Evolutionary conservation across 1,139 yeast genomes (phyloP).

Genomic region (Eremothecium sinecaudum): DNA sequence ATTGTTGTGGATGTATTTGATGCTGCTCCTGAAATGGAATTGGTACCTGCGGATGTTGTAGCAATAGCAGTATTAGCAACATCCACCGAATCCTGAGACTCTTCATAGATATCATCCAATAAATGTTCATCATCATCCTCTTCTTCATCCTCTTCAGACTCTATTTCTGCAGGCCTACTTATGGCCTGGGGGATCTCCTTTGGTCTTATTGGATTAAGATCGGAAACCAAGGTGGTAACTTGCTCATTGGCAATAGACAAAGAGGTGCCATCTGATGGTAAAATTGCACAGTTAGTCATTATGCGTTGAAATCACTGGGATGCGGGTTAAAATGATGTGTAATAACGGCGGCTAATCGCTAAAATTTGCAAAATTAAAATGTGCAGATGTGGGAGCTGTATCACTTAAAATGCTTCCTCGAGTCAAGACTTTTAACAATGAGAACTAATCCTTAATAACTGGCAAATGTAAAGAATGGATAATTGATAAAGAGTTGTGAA

Average conservation of each 20-base stretch:
- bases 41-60: conserved; percentile 2
- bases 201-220: conserved; percentile 1
- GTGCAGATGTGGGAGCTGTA: no score
- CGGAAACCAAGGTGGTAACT: conserved; percentile 2
- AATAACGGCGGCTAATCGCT: no score
- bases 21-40: neutral
- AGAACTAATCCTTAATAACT: no score
- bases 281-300: conserved; percentile 3
- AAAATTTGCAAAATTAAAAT: no score
- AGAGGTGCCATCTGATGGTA: conserved; percentile 2
- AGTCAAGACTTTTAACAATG: no score
- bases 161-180: conserved; percentile 1
- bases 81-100: conserved; percentile 6
- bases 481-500: no score
- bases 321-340: no score
- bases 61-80: neutral
- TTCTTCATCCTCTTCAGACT: conserved; percentile 27
- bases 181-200: conserved; percentile 4
- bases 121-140: conserved; percentile 7
- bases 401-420: no score
- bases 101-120: conserved; percentile 10
- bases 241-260: conserved; percentile 3
- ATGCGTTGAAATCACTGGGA: no score
- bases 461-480: no score
- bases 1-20: conserved; percentile 6